Conservation (phyloP, 495 filamentous ascomycete genomes). For the Terfezia claveryi region DNA sequence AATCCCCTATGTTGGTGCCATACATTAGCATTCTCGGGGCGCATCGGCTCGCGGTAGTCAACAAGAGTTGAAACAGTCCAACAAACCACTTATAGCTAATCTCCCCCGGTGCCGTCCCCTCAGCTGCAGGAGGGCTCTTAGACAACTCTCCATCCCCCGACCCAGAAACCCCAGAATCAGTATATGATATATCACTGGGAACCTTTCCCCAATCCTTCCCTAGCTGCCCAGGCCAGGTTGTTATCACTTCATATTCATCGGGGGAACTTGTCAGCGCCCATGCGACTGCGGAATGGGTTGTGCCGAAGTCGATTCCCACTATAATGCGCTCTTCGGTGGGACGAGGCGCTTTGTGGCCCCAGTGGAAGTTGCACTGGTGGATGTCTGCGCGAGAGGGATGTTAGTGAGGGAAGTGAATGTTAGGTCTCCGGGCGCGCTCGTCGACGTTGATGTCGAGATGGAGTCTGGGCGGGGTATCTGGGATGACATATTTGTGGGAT, state of each 20-base stretch:
- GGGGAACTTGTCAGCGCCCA: conserved; percentile 40
- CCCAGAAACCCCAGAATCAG: background rate
- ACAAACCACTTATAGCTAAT: conserved; percentile 30
- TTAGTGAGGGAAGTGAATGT: no score
- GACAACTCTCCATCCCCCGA: conserved; percentile 16
- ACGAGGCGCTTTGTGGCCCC: no score
- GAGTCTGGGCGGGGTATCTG: no score
- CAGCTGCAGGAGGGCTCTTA: conserved; percentile 18
- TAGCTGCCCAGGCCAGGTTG: conserved; percentile 58
- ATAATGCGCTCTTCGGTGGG: conserved; percentile 10
- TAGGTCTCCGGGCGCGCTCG: no score
- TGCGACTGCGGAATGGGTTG: conserved; percentile 17
- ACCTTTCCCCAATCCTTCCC: conserved; percentile 50
- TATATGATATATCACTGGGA: conserved; percentile 40
- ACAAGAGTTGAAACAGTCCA: no score
- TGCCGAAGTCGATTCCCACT: conserved; percentile 20
- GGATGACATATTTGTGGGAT: no score
- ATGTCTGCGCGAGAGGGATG: no score
- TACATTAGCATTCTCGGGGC: no score
- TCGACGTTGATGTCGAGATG: no score
- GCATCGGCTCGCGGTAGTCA: no score
- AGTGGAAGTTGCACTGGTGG: no score
- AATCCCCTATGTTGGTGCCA: conserved; percentile 29
- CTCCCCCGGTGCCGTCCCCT: conserved; percentile 12
- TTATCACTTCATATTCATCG: conserved; percentile 61